These are phyloP conservation scores for Cornus controversa DNA, from an alignment of 148 eudicot genomes.

Conservation along the genomic window DNA sequence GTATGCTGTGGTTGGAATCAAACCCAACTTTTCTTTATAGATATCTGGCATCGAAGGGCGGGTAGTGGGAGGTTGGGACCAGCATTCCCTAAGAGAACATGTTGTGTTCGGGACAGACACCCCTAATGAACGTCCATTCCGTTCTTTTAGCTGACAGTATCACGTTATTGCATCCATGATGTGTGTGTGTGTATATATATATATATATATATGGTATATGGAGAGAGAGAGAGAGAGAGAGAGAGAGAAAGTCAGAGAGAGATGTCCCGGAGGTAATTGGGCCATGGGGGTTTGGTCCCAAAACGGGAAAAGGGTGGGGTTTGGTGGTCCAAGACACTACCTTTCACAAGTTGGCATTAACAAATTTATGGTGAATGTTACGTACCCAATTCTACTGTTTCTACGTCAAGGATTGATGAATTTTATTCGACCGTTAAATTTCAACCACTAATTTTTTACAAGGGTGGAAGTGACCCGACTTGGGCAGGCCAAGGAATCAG, in stretches of 20 bases:
- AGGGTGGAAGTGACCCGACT: too few species aligned
- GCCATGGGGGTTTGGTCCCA: not conserved
- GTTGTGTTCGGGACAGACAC: slow-evolving; percentile 6
- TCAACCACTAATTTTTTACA: too few species aligned
- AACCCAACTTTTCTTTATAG: not conserved
- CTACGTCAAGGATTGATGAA: too few species aligned
- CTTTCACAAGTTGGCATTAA: not conserved
- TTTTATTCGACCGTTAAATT: too few species aligned
- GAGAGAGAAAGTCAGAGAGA: not conserved
- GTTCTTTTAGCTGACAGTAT: slow-evolving; percentile 33
- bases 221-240: not conserved
- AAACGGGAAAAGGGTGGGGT: not conserved
- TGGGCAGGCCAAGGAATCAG: too few species aligned
- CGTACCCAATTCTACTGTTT: slow-evolving; percentile 5
- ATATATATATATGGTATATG: not conserved
- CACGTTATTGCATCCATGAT: slow-evolving; percentile 9
- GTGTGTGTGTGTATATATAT: not conserved
- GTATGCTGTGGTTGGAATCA: not conserved
- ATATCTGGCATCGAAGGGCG: not conserved
- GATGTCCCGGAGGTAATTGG: not conserved
- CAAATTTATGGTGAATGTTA: not conserved
- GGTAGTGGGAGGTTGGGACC: slow-evolving; percentile 4
- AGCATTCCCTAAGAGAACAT: slow-evolving; percentile 1
- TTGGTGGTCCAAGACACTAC: not conserved
- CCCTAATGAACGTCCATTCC: slow-evolving; percentile 12